Evolutionary conservation across 495 filamentous ascomycete species (phyloP).

Genomic region (Aspergillus ostianus): DNA sequence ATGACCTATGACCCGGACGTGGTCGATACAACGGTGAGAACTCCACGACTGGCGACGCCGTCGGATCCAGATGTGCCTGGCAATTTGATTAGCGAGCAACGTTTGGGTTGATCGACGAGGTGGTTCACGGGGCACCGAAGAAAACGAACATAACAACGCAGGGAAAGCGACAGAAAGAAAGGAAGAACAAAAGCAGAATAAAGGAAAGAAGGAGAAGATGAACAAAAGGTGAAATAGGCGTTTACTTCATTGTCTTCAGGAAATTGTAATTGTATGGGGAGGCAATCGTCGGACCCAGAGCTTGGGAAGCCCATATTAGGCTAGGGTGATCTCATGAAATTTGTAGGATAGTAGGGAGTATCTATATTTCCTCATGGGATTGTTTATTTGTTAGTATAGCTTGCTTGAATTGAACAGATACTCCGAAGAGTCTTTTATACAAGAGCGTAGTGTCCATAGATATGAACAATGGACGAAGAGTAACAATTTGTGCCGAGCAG

Average conservation of each 20-base stretch:
- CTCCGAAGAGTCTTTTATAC: too few species aligned
- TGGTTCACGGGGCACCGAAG: not conserved
- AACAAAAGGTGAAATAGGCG: not conserved
- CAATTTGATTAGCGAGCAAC: not conserved
- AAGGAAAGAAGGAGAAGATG: not conserved
- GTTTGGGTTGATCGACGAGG: not conserved
- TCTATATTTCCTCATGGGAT: not conserved
- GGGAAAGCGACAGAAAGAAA: slow-evolving; percentile 1
- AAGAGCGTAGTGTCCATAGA: too few species aligned
- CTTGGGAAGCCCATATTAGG: not conserved
- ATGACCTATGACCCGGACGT: slow-evolving; percentile 55
- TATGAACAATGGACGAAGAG: too few species aligned
- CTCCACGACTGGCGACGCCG: slow-evolving; percentile 39
- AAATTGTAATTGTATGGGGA: not conserved
- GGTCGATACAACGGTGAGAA: slow-evolving; percentile 51
- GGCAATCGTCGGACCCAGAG: not conserved
- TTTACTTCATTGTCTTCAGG: not conserved
- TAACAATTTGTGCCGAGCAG: too few species aligned
- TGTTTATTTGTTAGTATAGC: not conserved
- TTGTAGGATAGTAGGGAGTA: slow-evolving; percentile 2
- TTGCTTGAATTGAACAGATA: too few species aligned
- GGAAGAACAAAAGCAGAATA: not conserved
- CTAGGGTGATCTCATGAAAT: not conserved
- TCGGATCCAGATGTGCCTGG: slow-evolving; percentile 10
- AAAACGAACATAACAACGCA: not conserved